Base-by-base conservation (phyloP, 2,329 filamentous ascomycete species). In the Calonectria honghensis region DNA sequence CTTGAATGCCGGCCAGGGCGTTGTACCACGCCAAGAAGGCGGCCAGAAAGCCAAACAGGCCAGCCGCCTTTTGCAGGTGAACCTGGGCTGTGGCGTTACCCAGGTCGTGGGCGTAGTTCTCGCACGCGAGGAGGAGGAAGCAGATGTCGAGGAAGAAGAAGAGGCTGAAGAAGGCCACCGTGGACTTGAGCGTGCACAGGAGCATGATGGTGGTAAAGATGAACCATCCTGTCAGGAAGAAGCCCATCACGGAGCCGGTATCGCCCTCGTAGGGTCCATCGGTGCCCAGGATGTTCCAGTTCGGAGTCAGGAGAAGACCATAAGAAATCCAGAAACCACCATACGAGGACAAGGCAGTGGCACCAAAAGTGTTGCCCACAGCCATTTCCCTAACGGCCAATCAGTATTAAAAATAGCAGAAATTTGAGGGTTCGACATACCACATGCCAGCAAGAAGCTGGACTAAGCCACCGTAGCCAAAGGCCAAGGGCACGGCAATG, bases 1-100 rank as follows among this genome's bases (percentile, higher is more conserved):
- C 95, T 75, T 94, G 93, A 73, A 97, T 91, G 91, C 95, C 95
- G 68, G 94, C 94, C 74, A 96, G 89, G 48, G 95, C 95, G 81
- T 95, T 96, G 86, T 96, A 97, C 95, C 95, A 97, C 5, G 95
- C 95, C 71, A 95, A 82, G 83, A 97, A 97, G 0, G 95, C 94
- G 1, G 95, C 92, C 9, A 97, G 80, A 75, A 97, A 89, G n/a
- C 95, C 95, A 82, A 97, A 96, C 75, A 92, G 89, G 68, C 95
- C 95, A 76, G 94, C 95, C 5, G 93, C 91, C 84, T 93, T 94
- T 80, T 91, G 91, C 57, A 95, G 86, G 20, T 84, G 85, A 6
- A 84, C 72, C 77, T 89, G 85, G 20, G 90, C 85, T 0, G 79
- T 77, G 24, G 83, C 70, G 77, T 89, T 86, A 73, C 89, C 89